Conservation (phyloP, 192 early-diverging fungal species). For the Mortierella hygrophila region DNA sequence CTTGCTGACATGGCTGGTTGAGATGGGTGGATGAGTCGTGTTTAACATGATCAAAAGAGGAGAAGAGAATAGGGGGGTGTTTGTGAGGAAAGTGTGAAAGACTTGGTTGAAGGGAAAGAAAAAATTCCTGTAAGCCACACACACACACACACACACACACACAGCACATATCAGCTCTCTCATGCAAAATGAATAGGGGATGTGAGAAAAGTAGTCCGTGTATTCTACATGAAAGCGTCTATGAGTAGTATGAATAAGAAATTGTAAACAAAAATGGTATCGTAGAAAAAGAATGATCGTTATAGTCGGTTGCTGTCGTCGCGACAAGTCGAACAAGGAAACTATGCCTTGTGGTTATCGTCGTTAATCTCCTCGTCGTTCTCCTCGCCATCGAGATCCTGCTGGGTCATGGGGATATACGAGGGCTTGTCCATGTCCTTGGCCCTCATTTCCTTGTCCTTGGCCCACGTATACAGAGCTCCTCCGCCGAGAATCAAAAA, state of each 20-base stretch:
- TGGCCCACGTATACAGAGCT: constrained; percentile 56
- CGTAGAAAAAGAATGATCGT: no score
- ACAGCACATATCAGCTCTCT: not conserved
- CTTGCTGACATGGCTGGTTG: constrained; percentile 13
- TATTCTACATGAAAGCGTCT: no score
- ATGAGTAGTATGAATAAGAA: no score
- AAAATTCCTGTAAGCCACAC: not conserved
- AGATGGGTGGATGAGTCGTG: not conserved
- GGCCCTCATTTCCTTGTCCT: constrained; percentile 51
- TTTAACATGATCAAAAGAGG: not conserved
- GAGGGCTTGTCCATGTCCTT: constrained; percentile 22
- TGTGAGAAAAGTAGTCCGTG: not conserved
- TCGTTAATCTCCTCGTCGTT: not conserved
- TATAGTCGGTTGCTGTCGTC: no score
- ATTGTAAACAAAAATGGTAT: no score
- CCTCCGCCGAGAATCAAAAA: constrained; percentile 55
- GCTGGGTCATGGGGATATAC: constrained; percentile 53
- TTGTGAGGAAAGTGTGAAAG: not conserved
- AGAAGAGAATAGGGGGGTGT: not conserved
- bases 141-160: no score
- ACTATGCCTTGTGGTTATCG: no score
- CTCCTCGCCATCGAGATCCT: constrained; percentile 24
- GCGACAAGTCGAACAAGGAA: no score
- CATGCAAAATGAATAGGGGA: no score
- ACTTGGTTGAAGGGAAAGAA: not conserved